phyloP scores from a whole-genome alignment of 768 basidiomycete genomes.

The Austroboletus eburneus region DNA sequence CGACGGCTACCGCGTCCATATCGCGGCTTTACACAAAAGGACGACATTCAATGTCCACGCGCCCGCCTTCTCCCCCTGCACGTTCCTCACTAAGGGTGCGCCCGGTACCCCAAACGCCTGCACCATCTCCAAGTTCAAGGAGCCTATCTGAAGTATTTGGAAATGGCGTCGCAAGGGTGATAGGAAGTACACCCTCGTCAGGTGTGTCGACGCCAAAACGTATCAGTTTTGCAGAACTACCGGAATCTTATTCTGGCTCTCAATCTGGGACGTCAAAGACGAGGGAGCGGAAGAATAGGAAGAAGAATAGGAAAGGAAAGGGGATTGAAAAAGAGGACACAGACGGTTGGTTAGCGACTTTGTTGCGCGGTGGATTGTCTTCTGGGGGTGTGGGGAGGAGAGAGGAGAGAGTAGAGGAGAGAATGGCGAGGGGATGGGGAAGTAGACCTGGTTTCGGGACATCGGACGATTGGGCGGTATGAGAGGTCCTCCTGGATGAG shows the following conservation, averaged over 20 bases:
- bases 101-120: constrained; percentile 34
- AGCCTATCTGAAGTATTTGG: constrained; percentile 28
- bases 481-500: not conserved
- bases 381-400: constrained; percentile 27
- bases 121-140: constrained; percentile 31
- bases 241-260: constrained; percentile 55
- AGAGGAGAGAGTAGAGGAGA: constrained; percentile 51
- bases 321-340: constrained; percentile 26
- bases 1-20: constrained; percentile 72
- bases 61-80: constrained; percentile 56
- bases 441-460: constrained; percentile 36
- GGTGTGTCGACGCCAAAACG: constrained; percentile 61
- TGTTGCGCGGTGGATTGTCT: constrained; percentile 20
- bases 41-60: constrained; percentile 56
- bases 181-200: constrained; percentile 44
- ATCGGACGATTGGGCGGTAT: constrained; percentile 59
- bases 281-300: constrained; percentile 28
- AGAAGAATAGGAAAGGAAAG: constrained; percentile 34
- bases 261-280: constrained; percentile 33
- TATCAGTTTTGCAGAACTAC: constrained; percentile 75
- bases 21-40: constrained; percentile 71
- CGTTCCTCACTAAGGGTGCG: constrained; percentile 44
- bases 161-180: constrained; percentile 25
- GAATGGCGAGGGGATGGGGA: constrained; percentile 48
- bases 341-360: constrained; percentile 22